phyloP scores from a whole-genome alignment of 176 grass and related monocot genomes.

The Musa itinerans region DNA sequence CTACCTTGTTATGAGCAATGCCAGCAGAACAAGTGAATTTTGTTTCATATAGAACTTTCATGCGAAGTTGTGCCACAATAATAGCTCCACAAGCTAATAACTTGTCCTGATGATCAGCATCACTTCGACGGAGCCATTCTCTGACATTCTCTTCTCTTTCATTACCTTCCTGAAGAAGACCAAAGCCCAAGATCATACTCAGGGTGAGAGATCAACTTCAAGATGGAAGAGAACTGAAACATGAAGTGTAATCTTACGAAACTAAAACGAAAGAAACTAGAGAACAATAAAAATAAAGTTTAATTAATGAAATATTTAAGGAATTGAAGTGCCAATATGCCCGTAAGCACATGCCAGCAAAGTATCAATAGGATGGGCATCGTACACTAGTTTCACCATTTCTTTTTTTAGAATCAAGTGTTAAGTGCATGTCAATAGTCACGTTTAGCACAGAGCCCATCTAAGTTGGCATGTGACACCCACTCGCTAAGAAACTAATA shows the following conservation, averaged over 20 bases:
- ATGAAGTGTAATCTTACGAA: neutral
- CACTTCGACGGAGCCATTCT: conserved; percentile 51
- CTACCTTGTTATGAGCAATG: conserved; percentile 95
- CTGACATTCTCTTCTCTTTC: conserved; percentile 52
- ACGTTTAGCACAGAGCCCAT: neutral
- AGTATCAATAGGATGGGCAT: neutral
- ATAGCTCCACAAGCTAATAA: conserved; percentile 74
- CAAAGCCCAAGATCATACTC: neutral
- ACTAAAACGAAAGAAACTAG: neutral
- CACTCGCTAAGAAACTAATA: neutral
- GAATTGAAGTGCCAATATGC: too few relatives aligned
- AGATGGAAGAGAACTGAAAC: neutral
- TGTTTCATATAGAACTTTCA: conserved; percentile 68
- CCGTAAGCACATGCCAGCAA: neutral
- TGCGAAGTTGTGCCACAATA: conserved; percentile 73
- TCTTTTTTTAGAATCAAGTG: neutral
- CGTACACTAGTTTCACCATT: too few relatives aligned
- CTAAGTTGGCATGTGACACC: neutral
- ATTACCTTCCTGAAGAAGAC: conserved; percentile 31
- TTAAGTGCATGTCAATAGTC: neutral
- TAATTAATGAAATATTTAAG: too few relatives aligned
- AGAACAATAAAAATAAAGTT: neutral
- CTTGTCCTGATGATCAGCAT: conserved; percentile 64
- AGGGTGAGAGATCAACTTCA: conserved; percentile 3
- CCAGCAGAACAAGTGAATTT: conserved; percentile 88